phyloP scores from a whole-genome alignment of 176 grass and related monocot species.

The Zoysia pacifica region DNA sequence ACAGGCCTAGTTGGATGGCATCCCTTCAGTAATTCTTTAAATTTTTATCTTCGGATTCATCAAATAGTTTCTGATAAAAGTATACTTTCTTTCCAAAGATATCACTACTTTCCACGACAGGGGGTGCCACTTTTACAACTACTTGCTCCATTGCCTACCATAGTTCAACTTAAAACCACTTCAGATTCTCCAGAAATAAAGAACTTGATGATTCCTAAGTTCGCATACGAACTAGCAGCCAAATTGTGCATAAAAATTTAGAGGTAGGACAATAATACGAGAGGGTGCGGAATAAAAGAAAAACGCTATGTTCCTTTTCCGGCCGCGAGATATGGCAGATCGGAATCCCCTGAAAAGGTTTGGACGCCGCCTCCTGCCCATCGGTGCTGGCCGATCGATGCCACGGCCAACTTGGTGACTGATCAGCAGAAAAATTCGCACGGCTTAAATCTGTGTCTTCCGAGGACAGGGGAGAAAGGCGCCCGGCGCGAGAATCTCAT shows the following conservation, averaged over 20 bases:
- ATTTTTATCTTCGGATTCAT: too few relatives aligned
- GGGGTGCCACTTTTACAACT: too few relatives aligned
- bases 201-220: neutral
- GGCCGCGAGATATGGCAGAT: slow-evolving; percentile 29
- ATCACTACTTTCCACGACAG: too few relatives aligned
- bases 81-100: too few relatives aligned
- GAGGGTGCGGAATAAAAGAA: neutral
- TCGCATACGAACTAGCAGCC: neutral
- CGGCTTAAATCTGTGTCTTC: slow-evolving; percentile 22
- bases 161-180: too few relatives aligned
- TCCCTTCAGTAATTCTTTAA: too few relatives aligned
- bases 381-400: neutral
- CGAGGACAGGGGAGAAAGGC: slow-evolving; percentile 32
- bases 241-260: neutral
- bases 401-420: slow-evolving; percentile 24
- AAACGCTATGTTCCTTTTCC: neutral
- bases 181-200: too few relatives aligned
- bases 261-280: neutral
- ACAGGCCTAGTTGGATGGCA: too few relatives aligned
- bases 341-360: slow-evolving; percentile 22
- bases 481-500: slow-evolving; percentile 23
- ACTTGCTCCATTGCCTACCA: too few relatives aligned
- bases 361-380: neutral
- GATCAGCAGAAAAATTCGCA: neutral
- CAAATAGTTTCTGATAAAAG: too few relatives aligned